Base-by-base conservation (phyloP, 169 alveolate genomes). In the Plasmodium coatneyi region DNA sequence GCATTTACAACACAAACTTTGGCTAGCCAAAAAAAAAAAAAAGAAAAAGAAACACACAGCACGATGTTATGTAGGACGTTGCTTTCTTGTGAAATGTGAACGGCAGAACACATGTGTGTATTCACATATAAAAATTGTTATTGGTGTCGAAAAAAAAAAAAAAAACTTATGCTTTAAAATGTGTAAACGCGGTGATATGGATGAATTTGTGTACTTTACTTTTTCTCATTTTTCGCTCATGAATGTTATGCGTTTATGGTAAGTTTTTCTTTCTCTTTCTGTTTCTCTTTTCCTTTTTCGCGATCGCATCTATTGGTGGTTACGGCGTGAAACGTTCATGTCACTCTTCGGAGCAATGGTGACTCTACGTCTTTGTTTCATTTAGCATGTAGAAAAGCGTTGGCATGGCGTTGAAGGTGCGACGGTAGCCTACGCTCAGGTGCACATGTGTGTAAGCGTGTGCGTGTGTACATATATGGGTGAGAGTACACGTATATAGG, bases 321-420 rank as follows among this genome's bases (percentile, higher is more conserved):
- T 82, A 28, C 43, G 22, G 4, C 91, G 41, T 16, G 71, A 32
- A 22, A 60, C 34, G 43, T 56, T 54, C 36, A 82, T 56, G 5
- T 54, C 19, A 82, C 30, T 82, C 43, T 82, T 19, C 66, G 32
- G 71, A 82, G 30, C n/a, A 82, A 82, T 82, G 60, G 28, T 80
- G 52, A 41, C 46, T 60, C 43, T 60, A 14, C 46, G 34, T 36
- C 28, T 70, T 14, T 43, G 43, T 43, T 56, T 56, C 72, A 56
- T 22, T 56, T 19, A 22, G 72, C 60, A 32, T 56, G 71, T 66
- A 32, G 80, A 28, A 56, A 82, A 34, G 56, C 70, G 12, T 28
- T 82, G 71, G 39, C 43, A 60, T 60, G 41, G 71, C 46, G 46
- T 6, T 49, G 22, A 56, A 84, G 76, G 2, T 28, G 36, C 6